Evolutionary conservation across 768 basidiomycete species (phyloP), one percentile per base, ranked within the genome.

Genomic region (Xerocomellus chrysenteron): DNA sequence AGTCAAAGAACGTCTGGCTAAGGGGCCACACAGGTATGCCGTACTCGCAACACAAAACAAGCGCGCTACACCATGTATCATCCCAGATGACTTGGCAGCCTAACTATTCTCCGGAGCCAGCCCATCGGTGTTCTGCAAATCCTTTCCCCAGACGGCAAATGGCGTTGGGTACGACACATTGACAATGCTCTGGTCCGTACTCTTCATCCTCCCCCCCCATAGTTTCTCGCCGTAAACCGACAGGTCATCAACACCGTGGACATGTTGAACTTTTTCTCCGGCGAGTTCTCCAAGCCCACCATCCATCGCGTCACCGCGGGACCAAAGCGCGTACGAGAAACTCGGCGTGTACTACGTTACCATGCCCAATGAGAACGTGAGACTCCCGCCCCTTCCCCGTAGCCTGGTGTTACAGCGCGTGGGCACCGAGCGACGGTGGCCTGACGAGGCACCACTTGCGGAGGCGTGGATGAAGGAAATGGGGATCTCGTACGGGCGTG

Each of bases 191-290:
- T 85, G 13, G 82, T 84, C 51, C 24, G 74, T 28, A 3, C 26
- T 56, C 35, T 11, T 16, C 8, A 12, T n/a, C 13, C 14, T 14
- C 5, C 26, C 42, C 26, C 42, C 16, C 28, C 30, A 19, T 30
- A 24, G 24, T 42, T 19, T 24, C 17, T 50, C 6, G 52, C 28
- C 13, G 12, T 16, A 19, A 33, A 46, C 14, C 30, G n/a, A 30
- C 30, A 85, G 85, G 77, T 83, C 13, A 73, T 86, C 47, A 86
- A 86, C 55, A 77, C 79, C 0, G 84, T 84, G 14, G 84, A 86
- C 54, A 78, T 78, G 13, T 68, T 86, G 60, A 78, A 82, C 47
- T 82, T 84, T 65, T 69, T 86, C 13, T 82, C 80, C 1, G 82
- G 84, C 0, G 82, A 82, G 1, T 85, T 73, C 62, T 85, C 84